Evolutionary conservation across 2,329 filamentous ascomycete genomes (phyloP).

Genomic region (Bipolaris bicolor): DNA sequence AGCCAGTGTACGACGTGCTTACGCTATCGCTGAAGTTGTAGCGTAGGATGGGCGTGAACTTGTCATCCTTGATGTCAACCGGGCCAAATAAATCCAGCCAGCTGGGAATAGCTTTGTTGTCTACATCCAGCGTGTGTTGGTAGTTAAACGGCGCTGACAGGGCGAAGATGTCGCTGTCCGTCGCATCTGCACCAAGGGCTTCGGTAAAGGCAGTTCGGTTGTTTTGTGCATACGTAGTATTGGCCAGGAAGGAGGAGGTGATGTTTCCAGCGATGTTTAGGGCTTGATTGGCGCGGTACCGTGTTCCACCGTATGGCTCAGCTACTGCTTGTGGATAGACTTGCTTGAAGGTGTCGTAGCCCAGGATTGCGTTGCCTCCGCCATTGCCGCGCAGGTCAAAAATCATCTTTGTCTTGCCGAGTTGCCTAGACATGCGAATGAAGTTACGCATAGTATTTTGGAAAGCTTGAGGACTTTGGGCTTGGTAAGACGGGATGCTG

Average conservation of each 20-base stretch:
- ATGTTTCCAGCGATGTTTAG: constrained; percentile 45
- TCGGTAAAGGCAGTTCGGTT: constrained; percentile 37
- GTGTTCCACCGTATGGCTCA: constrained; percentile 54
- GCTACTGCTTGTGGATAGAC: constrained; percentile 56
- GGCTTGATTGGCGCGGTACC: constrained; percentile 55
- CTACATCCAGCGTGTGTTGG: constrained; percentile 37
- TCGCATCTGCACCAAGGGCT: constrained; percentile 31
- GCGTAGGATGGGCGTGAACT: constrained; percentile 45
- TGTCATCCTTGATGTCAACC: constrained; percentile 36
- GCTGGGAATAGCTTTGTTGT: constrained; percentile 38
- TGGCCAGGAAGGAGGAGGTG: constrained; percentile 37
- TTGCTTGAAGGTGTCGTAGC: constrained; percentile 58
- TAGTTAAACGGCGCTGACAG: constrained; percentile 43
- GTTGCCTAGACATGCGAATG: constrained; percentile 54
- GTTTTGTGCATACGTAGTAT: constrained; percentile 37
- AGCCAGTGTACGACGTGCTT: constrained; percentile 38
- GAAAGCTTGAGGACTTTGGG: constrained; percentile 43
- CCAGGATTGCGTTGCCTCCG: constrained; percentile 58
- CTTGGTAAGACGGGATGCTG: constrained; percentile 52
- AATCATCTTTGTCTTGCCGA: constrained; percentile 65
- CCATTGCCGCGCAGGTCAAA: constrained; percentile 68
- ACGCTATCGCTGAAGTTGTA: constrained; percentile 47
- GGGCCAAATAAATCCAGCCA: constrained; percentile 50
- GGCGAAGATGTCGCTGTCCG: constrained; percentile 30
- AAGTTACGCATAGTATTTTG: constrained; percentile 53